These are phyloP conservation scores for Thermothielavioides terrestris DNA, from an alignment of 495 filamentous ascomycete genomes.

Conservation along the genomic window DNA sequence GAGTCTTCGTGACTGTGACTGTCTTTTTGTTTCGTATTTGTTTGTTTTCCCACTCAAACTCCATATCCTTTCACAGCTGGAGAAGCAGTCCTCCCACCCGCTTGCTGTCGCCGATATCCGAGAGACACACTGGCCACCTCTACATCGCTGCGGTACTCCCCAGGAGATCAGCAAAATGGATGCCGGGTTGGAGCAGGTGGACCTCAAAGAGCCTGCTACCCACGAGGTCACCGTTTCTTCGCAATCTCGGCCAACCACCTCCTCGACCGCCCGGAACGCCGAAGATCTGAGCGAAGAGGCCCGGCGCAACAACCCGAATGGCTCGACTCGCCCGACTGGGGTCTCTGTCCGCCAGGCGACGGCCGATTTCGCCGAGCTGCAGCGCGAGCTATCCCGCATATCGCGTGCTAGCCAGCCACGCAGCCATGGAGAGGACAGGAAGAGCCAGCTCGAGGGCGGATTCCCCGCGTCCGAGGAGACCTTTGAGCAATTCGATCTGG, in stretches of 20 bases:
- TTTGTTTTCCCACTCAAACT: not conserved
- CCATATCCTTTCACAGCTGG: not conserved
- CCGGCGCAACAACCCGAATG: slow-evolving; percentile 44
- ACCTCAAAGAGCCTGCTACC: not conserved
- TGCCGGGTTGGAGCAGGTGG: not conserved
- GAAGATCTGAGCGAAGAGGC: slow-evolving; percentile 40
- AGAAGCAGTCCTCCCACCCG: too few species aligned
- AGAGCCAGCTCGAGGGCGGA: slow-evolving; percentile 38
- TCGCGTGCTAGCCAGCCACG: slow-evolving; percentile 45
- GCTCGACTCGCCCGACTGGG: slow-evolving; percentile 38
- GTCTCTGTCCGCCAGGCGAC: slow-evolving; percentile 67
- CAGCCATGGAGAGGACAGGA: slow-evolving; percentile 32
- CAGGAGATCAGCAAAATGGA: not conserved
- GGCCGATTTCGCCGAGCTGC: slow-evolving; percentile 68
- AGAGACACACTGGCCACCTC: not conserved
- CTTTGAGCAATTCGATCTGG: slow-evolving; percentile 61
- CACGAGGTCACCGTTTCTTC: not conserved
- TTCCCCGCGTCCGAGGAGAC: slow-evolving; percentile 32
- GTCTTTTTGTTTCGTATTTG: not conserved
- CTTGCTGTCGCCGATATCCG: too few species aligned
- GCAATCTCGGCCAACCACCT: slow-evolving; percentile 28
- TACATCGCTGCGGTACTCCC: too few species aligned
- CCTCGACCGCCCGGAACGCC: slow-evolving; percentile 29
- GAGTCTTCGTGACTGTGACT: too few species aligned
- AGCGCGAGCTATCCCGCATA: slow-evolving; percentile 58